Conservation (phyloP, 2,329 filamentous ascomycete genomes). For the Fusarium mundagurra region DNA sequence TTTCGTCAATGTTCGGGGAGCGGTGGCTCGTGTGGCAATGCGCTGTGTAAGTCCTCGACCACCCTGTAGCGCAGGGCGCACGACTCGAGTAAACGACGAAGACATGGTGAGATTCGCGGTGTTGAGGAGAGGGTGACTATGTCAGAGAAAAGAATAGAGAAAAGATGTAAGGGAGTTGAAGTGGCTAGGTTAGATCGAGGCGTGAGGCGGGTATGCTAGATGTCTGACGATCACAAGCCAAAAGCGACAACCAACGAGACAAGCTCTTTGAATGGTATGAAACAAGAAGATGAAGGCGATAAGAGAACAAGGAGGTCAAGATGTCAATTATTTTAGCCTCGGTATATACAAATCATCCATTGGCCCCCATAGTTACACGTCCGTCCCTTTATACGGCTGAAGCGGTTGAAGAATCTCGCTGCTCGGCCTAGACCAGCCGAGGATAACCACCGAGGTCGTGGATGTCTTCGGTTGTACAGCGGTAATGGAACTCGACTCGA, state of each 20-base stretch:
- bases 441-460: slow-evolving; percentile 39
- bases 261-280: background rate
- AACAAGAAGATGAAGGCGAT: background rate
- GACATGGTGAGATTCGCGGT: slow-evolving; percentile 39
- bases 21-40: slow-evolving; percentile 32
- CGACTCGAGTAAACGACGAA: slow-evolving; percentile 60
- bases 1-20: slow-evolving; percentile 36
- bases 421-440: slow-evolving; percentile 39
- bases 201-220: slow-evolving; percentile 19
- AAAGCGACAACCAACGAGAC: background rate
- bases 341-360: slow-evolving; percentile 12
- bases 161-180: background rate
- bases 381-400: slow-evolving; percentile 19
- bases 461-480: slow-evolving; percentile 32
- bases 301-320: background rate
- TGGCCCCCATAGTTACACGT: slow-evolving; percentile 3
- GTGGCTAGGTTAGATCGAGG: slow-evolving; percentile 1
- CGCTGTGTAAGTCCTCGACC: slow-evolving; percentile 51
- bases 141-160: background rate
- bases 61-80: slow-evolving; percentile 62
- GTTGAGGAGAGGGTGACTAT: background rate
- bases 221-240: slow-evolving; percentile 34
- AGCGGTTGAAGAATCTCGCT: slow-evolving; percentile 30
- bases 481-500: slow-evolving; percentile 17
- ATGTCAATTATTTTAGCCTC: slow-evolving; percentile 16